Evolutionary conservation across 345 rosid genomes (phyloP).

Genomic region (Heritiera littoralis): DNA sequence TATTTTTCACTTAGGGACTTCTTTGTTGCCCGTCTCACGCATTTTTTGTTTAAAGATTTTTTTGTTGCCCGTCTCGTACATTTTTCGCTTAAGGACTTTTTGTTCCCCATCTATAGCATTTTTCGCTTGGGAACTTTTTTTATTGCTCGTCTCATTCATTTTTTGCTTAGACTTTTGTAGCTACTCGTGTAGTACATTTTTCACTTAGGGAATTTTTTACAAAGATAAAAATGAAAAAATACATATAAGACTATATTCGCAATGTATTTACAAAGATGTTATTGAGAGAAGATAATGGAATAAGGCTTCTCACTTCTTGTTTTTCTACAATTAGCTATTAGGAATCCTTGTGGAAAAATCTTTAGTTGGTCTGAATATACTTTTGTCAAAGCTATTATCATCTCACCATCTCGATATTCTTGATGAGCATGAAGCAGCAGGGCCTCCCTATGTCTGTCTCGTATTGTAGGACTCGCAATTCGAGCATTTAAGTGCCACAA

Average conservation of each 20-base stretch:
- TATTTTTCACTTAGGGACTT: no score
- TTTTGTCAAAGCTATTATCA: not conserved
- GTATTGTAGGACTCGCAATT: slow-evolving; percentile 80
- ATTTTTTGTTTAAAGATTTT: no score
- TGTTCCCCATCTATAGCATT: no score
- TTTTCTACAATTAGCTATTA: not conserved
- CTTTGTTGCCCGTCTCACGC: no score
- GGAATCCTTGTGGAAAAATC: not conserved
- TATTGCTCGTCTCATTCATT: no score
- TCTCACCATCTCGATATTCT: slow-evolving; percentile 50
- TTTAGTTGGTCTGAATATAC: not conserved
- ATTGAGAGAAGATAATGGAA: not conserved
- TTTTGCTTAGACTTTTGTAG: no score
- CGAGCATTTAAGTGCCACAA: slow-evolving; percentile 69
- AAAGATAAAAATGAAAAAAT: not conserved
- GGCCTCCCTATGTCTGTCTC: slow-evolving; percentile 59
- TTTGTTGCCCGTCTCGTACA: no score
- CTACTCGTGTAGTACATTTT: no score
- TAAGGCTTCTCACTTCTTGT: not conserved
- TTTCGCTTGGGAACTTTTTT: no score
- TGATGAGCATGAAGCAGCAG: slow-evolving; percentile 55
- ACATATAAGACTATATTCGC: no score
- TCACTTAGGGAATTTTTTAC: no score
- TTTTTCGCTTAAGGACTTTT: no score
- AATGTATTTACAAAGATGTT: slow-evolving; percentile 2